Evolutionary conservation across 1,139 yeast species (phyloP), one percentile per base, ranked within the genome.

Genomic region (Taiozyma sp.): DNA sequence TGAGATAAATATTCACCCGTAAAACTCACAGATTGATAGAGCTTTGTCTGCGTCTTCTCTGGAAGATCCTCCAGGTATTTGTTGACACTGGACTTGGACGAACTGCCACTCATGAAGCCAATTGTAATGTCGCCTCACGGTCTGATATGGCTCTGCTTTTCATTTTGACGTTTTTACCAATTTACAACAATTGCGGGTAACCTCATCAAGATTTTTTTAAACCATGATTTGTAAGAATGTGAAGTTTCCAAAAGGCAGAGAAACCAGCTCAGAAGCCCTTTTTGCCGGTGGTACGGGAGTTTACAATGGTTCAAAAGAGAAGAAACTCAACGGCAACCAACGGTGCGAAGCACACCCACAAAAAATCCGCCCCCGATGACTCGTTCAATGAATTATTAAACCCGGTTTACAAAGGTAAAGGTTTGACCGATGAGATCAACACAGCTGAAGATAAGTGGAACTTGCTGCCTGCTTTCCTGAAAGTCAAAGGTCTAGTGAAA

Each of bases 381-480:
- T 73, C 88, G 3, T 88, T 91, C 68, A 83, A 81, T 61, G 95
- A 89, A 50, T 77, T 93, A 45, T 71, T 93, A 53, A 78, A 88
- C 64, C 93, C 96, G 6, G 79, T 80, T 19, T 93, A 88, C 70
- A 86, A 84, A 65, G 99, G 99, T 19, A 93, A 90, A 69, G 78
- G 79, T 51, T 70, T 92, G 54, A 82, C 96, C 2, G 99, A 93
- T 71, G 89, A 88, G 59, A 86, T 93, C 67, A 83, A 83, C 62
- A 90, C 97, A 0, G 96, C 96, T 14, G 80, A 87, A 64, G 99
- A 93, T 70, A 93, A 93, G 70, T 93, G 99, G 99, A 87, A 93
- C 62, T 75, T 93, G 51, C 72, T 93, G 45, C 99, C 99, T 0
- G 99, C 99, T 0, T 93, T 93, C 65, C 74, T 93, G 55, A 91